Evolutionary conservation across 768 basidiomycete genomes (phyloP).

Genomic region (Pleurotus djamor): DNA sequence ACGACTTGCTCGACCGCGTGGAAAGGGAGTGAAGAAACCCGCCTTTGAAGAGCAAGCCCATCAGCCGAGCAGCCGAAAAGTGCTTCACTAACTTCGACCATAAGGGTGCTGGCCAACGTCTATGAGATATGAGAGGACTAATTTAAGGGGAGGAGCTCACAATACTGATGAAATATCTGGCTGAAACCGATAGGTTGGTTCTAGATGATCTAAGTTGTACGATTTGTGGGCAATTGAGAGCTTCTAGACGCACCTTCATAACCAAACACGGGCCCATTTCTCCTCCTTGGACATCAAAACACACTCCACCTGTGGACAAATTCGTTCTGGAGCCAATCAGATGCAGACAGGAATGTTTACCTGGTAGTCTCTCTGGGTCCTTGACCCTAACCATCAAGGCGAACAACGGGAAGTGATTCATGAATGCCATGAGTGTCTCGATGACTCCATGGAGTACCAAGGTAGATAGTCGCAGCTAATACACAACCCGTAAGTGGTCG

Average conservation of each 20-base stretch:
- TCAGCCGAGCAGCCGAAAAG: conserved; percentile 57
- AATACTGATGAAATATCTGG: conserved; percentile 57
- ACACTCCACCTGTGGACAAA: conserved; percentile 25
- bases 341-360: conserved; percentile 31
- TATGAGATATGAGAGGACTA: not conserved
- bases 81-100: conserved; percentile 48
- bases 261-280: conserved; percentile 20
- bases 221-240: too few species aligned
- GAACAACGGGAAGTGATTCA: conserved; percentile 94
- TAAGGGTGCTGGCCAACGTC: conserved; percentile 37
- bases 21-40: conserved; percentile 41
- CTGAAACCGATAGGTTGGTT: conserved; percentile 52
- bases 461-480: conserved; percentile 50
- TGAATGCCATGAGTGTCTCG: conserved; percentile 67
- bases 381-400: conserved; percentile 81
- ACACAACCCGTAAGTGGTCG: not conserved
- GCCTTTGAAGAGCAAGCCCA: conserved; percentile 46
- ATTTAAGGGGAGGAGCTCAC: conserved; percentile 25
- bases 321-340: not conserved
- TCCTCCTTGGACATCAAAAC: conserved; percentile 24
- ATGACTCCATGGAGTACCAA: conserved; percentile 60
- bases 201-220: conserved; percentile 21
- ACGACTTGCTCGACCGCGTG: too few species aligned
- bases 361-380: conserved; percentile 81
- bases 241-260: conserved; percentile 25